A percentile compares a stretch with the other conserved stretches of the same genome.
Evolutionary conservation across 1,139 yeast species (phyloP).

Genomic region (Spencermartinsiella ligniputridi): DNA sequence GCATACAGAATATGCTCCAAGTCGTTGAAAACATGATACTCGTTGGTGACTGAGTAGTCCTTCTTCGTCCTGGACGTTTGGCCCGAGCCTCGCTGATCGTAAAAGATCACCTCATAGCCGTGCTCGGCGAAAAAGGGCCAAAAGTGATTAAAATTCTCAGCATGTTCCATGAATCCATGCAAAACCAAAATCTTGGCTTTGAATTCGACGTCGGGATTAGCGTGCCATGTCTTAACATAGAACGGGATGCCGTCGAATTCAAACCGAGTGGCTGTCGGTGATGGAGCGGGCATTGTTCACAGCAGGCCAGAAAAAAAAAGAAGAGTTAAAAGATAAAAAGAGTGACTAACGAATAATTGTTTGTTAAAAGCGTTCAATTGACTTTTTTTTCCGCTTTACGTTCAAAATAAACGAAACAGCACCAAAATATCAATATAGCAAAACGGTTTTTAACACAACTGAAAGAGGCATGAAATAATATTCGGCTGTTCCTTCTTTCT

Average conservation of each 20-base stretch:
- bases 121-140: slow-evolving; percentile 52
- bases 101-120: slow-evolving; percentile 74
- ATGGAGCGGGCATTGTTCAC: not conserved
- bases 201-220: slow-evolving; percentile 24
- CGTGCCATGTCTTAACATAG: slow-evolving; percentile 15
- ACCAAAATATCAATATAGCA: too few species aligned
- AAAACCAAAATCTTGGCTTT: slow-evolving; percentile 54
- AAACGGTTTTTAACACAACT: too few species aligned
- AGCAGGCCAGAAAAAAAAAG: too few species aligned
- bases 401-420: too few species aligned
- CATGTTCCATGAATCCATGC: slow-evolving; percentile 75
- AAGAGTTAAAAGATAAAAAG: too few species aligned
- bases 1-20: slow-evolving; percentile 55
- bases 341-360: too few species aligned
- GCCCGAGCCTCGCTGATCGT: slow-evolving; percentile 90
- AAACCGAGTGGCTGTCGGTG: not conserved
- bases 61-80: slow-evolving; percentile 51
- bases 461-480: too few species aligned
- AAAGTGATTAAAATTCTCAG: slow-evolving; percentile 38
- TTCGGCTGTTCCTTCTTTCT: too few species aligned
- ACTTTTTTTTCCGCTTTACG: too few species aligned
- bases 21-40: slow-evolving; percentile 59
- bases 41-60: slow-evolving; percentile 62
- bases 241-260: slow-evolving; percentile 19
- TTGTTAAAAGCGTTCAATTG: too few species aligned